Percentiles rank a stretch among this genome's conserved stretches.
These are phyloP conservation scores for Capniomyces stellatus DNA, from an alignment of 371 early-diverging fungal genomes.

Conservation along the genomic window DNA sequence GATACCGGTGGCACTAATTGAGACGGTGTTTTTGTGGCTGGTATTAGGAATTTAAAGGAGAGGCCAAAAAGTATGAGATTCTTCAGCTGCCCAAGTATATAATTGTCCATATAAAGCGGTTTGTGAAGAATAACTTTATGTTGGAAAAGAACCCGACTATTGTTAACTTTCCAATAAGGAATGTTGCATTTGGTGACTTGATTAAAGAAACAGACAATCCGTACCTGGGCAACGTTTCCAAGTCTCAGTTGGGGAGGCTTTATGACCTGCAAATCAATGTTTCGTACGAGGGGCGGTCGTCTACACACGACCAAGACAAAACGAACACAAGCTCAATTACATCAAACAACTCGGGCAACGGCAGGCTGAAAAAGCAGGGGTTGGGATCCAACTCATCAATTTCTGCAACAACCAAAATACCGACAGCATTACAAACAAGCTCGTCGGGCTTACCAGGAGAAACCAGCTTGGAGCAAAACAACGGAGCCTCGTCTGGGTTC, in stretches of 20 bases:
- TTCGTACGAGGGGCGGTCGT: slow-evolving; percentile 70
- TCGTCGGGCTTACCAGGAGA: neutral
- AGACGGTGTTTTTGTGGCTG: too few species aligned
- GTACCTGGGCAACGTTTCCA: neutral
- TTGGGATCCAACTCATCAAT: neutral
- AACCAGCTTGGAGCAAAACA: neutral
- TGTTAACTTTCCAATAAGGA: slow-evolving; percentile 84
- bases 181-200: slow-evolving; percentile 58
- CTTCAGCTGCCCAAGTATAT: slow-evolving; percentile 64
- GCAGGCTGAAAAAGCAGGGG: slow-evolving; percentile 34
- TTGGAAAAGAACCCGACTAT: slow-evolving; percentile 93
- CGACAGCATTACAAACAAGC: neutral
- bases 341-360: neutral
- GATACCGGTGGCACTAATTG: too few species aligned
- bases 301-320: slow-evolving; percentile 4
- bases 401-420: neutral
- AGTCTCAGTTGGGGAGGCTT: neutral
- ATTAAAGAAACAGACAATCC: slow-evolving; percentile 11
- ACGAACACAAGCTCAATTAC: neutral
- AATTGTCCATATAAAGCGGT: slow-evolving; percentile 81
- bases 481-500: too few species aligned
- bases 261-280: slow-evolving; percentile 88
- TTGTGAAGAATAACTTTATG: slow-evolving; percentile 72
- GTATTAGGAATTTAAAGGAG: slow-evolving; percentile 17
- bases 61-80: slow-evolving; percentile 51